Conservation (phyloP, 495 filamentous ascomycete genomes). For the Mytilinidion resinicola region DNA sequence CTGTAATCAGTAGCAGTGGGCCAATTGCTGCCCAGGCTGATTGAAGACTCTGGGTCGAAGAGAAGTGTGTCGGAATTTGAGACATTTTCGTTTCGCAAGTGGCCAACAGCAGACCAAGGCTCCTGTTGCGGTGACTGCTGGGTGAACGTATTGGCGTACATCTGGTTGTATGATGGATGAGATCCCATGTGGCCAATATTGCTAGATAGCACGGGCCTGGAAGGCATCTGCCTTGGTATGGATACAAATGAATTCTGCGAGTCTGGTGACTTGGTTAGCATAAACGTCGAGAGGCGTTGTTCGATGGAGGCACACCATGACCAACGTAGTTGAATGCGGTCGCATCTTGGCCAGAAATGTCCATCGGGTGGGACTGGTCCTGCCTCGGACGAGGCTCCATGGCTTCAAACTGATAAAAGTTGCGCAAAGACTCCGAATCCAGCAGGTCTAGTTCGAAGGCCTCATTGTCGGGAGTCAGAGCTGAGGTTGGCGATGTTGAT, state of each 20-base stretch:
- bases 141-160: constrained; percentile 6
- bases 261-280: neutral
- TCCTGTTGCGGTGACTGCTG: constrained; percentile 18
- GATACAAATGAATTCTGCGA: neutral
- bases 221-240: neutral
- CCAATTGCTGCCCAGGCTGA: neutral
- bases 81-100: constrained; percentile 11
- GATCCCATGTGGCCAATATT: neutral
- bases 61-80: constrained; percentile 9
- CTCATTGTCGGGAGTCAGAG: constrained; percentile 22
- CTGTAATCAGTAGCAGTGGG: neutral
- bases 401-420: constrained; percentile 8
- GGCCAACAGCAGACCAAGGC: constrained; percentile 19
- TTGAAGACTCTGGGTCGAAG: constrained; percentile 19
- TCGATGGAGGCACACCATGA: neutral
- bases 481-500: constrained; percentile 15
- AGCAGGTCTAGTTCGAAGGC: constrained; percentile 16
- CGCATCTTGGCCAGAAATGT: neutral
- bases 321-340: neutral
- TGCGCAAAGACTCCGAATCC: constrained; percentile 12
- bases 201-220: neutral
- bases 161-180: constrained; percentile 5
- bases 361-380: neutral
- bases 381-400: constrained; percentile 1
- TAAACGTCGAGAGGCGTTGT: neutral